phyloP scores from a whole-genome alignment of 2,329 filamentous ascomycete species.

The Lizonia empirigonia region DNA sequence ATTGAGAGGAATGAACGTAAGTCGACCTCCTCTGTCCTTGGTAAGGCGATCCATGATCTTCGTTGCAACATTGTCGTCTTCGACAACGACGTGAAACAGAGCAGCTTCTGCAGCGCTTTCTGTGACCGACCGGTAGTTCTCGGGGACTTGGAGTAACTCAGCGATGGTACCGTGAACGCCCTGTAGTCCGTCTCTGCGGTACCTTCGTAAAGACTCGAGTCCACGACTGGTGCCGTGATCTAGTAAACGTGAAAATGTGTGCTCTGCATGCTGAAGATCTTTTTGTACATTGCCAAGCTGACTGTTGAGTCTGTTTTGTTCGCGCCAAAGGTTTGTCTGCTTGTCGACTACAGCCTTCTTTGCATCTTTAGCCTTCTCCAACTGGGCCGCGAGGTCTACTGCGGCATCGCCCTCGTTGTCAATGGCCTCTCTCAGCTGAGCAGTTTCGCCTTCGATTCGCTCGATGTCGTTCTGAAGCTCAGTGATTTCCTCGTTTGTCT shows the following conservation, averaged over 20 bases:
- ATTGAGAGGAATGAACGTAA: constrained; percentile 94
- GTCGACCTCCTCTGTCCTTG: constrained; percentile 77
- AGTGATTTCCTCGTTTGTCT: constrained; percentile 81
- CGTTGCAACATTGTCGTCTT: constrained; percentile 86
- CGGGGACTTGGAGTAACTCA: constrained; percentile 85
- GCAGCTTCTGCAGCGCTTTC: constrained; percentile 92
- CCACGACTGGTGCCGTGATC: constrained; percentile 86
- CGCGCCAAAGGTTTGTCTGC: constrained; percentile 83
- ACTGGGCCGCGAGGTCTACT: constrained; percentile 72
- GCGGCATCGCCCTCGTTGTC: constrained; percentile 80
- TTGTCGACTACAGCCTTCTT: constrained; percentile 83
- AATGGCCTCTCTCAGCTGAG: constrained; percentile 71
- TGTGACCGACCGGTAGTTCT: constrained; percentile 84
- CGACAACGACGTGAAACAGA: constrained; percentile 94
- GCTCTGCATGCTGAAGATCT: constrained; percentile 78
- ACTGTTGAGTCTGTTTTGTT: constrained; percentile 84
- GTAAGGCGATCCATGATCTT: constrained; percentile 79
- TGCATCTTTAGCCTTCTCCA: constrained; percentile 77
- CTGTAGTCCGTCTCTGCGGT: constrained; percentile 79
- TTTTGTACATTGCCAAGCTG: constrained; percentile 75
- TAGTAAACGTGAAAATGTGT: constrained; percentile 80
- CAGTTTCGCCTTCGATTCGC: constrained; percentile 73
- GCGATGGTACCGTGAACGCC: constrained; percentile 93
- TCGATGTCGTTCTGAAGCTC: constrained; percentile 73
- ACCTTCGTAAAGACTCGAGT: constrained; percentile 80